Evolutionary conservation across 1,139 yeast species (phyloP).

Genomic region (Pneumocystis carinii): DNA sequence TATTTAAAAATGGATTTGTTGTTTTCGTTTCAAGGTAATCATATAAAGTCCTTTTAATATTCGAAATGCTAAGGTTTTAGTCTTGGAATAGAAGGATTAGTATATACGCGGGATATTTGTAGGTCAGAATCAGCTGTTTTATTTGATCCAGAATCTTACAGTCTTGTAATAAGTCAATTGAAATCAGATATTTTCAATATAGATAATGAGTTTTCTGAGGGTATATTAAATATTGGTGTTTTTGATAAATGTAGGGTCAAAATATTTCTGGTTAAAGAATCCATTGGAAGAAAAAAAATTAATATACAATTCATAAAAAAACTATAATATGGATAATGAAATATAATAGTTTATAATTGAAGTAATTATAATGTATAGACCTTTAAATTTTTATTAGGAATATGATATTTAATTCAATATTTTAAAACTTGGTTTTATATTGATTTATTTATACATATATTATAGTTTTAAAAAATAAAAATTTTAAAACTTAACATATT

Average conservation of each 20-base stretch:
- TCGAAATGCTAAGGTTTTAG: constrained; percentile 1
- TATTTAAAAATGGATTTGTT: constrained; percentile 87
- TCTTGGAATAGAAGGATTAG: constrained; percentile 89
- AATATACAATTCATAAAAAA: not conserved
- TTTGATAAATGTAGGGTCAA: constrained; percentile 2
- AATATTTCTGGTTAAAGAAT: constrained; percentile 24
- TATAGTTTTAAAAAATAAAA: no score
- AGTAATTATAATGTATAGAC: not conserved
- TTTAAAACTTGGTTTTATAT: no score
- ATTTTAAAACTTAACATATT: no score
- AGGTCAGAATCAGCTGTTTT: constrained; percentile 50
- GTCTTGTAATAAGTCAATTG: constrained; percentile 39
- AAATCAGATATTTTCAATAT: constrained; percentile 17
- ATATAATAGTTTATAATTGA: not conserved
- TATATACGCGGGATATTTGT: constrained; percentile 58
- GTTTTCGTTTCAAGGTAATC: constrained; percentile 73
- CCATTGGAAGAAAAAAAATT: not conserved
- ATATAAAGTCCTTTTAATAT: not conserved
- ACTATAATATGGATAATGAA: not conserved
- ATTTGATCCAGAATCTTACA: constrained; percentile 66
- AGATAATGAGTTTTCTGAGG: not conserved
- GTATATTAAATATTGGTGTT: constrained; percentile 1
- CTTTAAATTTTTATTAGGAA: not conserved
- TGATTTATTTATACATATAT: no score
- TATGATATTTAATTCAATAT: no score